Evolutionary conservation across 2,329 filamentous ascomycete genomes (phyloP).

Genomic region (Tolypocladium cylindrosporum): DNA sequence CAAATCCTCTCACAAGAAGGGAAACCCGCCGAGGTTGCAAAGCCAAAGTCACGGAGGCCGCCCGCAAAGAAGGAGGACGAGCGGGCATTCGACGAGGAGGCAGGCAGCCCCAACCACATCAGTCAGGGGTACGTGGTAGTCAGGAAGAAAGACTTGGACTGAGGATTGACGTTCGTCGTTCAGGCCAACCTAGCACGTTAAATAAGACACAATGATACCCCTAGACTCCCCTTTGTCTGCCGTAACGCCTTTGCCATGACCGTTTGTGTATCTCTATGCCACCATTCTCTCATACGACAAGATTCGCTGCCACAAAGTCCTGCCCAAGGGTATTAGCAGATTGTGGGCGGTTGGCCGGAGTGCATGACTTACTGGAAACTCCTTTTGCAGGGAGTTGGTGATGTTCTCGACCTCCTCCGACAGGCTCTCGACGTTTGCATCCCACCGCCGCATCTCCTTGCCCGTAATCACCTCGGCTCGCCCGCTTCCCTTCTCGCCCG

Average conservation of each 20-base stretch:
- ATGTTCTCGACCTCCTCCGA: slow-evolving; percentile 86
- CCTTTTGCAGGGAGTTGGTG: slow-evolving; percentile 67
- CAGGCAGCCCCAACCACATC: slow-evolving; percentile 32
- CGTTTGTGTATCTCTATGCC: neutral
- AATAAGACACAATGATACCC: neutral
- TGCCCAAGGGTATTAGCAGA: slow-evolving; percentile 12
- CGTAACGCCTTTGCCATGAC: slow-evolving; percentile 1
- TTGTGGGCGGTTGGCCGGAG: neutral
- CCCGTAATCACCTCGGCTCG: slow-evolving; percentile 53
- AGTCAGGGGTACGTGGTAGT: slow-evolving; percentile 46
- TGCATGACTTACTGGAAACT: slow-evolving; percentile 53
- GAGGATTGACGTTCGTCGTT: slow-evolving; percentile 3
- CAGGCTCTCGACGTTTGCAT: slow-evolving; percentile 74
- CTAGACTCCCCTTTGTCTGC: neutral
- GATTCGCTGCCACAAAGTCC: slow-evolving; percentile 47
- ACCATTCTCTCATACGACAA: slow-evolving; percentile 24
- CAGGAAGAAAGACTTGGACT: slow-evolving; percentile 40
- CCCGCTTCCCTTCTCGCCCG: slow-evolving; percentile 58
- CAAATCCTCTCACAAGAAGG: slow-evolving; percentile 23
- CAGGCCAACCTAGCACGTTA: neutral
- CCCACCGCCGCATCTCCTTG: slow-evolving; percentile 75
- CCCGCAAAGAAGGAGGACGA: slow-evolving; percentile 26
- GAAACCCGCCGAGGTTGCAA: neutral
- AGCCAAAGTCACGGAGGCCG: neutral
- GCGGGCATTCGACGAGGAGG: slow-evolving; percentile 37